A percentile compares a stretch with the other conserved stretches of the same genome.
These are phyloP conservation scores for Manihot esculenta DNA, from an alignment of 441 rosid species.

Conservation along the genomic window DNA sequence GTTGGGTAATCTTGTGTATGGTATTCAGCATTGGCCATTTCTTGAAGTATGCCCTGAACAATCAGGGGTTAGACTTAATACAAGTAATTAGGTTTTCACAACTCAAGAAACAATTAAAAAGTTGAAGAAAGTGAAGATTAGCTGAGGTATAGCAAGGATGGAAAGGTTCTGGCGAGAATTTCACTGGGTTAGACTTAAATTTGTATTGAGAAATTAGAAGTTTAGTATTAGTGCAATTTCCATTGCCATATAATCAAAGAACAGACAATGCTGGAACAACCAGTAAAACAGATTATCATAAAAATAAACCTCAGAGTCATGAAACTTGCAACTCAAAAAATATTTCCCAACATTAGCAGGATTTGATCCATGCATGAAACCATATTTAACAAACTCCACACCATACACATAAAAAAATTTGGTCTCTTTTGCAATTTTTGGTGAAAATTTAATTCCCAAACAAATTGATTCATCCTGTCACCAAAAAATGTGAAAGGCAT, in stretches of 20 bases:
- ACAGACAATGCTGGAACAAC: too few species aligned
- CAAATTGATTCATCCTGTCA: slow-evolving; percentile 54
- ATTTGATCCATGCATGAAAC: slow-evolving; percentile 36
- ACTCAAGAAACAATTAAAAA: too few species aligned
- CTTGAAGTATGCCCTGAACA: not conserved
- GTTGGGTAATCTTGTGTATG: not conserved
- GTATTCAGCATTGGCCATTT: not conserved
- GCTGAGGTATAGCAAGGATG: too few species aligned
- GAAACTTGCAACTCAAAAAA: slow-evolving; percentile 35
- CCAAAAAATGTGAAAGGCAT: slow-evolving; percentile 24
- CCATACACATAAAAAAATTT: slow-evolving; percentile 65
- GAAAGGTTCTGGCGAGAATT: too few species aligned
- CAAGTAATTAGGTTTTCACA: too few species aligned
- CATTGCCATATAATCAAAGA: too few species aligned
- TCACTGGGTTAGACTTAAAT: too few species aligned
- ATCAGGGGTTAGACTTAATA: too few species aligned
- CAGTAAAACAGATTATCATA: too few species aligned
- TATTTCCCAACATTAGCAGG: slow-evolving; percentile 37
- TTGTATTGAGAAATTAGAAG: too few species aligned
- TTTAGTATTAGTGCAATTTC: too few species aligned
- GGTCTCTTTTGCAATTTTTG: slow-evolving; percentile 37
- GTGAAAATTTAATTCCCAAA: slow-evolving; percentile 45
- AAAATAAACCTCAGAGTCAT: slow-evolving; percentile 49
- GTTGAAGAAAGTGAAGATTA: too few species aligned
- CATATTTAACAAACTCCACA: slow-evolving; percentile 50